Percentiles rank a stretch among this genome's conserved stretches.
Evolutionary conservation across 2,329 filamentous ascomycete species (phyloP).

Genomic region (Diaporthe citri): DNA sequence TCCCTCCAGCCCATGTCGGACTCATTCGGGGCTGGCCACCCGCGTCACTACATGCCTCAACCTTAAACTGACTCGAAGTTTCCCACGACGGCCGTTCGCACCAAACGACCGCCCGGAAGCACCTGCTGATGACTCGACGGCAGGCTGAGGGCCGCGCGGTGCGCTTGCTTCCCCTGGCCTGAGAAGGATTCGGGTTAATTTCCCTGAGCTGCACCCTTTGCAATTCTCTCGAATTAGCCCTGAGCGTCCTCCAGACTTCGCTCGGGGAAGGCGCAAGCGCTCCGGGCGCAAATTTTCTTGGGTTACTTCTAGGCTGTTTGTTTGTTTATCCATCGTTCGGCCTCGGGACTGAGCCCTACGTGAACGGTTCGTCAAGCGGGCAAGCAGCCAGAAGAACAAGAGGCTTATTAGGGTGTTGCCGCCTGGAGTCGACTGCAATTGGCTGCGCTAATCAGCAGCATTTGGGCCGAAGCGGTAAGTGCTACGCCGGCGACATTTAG

Average conservation of each 20-base stretch:
- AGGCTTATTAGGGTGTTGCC: not conserved
- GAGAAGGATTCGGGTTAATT: not conserved
- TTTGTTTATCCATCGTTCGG: not conserved
- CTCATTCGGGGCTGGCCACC: not conserved
- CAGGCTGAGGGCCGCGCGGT: not conserved
- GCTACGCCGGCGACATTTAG: not conserved
- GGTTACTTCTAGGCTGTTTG: not conserved
- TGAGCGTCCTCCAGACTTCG: not conserved
- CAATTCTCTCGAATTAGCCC: not conserved
- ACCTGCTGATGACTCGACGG: not conserved
- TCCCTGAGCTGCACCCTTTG: not conserved
- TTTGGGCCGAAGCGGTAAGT: not conserved
- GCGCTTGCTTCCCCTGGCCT: not conserved
- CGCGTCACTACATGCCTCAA: not conserved
- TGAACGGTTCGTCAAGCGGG: not conserved
- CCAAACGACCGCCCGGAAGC: not conserved
- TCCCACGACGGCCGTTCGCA: not conserved
- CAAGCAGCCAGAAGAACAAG: not conserved
- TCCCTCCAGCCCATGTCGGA: not conserved
- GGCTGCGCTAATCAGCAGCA: not conserved
- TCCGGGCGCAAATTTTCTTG: not conserved
- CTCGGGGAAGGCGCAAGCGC: not conserved
- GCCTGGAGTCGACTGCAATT: not conserved
- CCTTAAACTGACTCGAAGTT: constrained; percentile 4
- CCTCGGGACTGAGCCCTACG: not conserved